Evolutionary conservation across 495 filamentous ascomycete species (phyloP).

Genomic region (Bacidia rubella): DNA sequence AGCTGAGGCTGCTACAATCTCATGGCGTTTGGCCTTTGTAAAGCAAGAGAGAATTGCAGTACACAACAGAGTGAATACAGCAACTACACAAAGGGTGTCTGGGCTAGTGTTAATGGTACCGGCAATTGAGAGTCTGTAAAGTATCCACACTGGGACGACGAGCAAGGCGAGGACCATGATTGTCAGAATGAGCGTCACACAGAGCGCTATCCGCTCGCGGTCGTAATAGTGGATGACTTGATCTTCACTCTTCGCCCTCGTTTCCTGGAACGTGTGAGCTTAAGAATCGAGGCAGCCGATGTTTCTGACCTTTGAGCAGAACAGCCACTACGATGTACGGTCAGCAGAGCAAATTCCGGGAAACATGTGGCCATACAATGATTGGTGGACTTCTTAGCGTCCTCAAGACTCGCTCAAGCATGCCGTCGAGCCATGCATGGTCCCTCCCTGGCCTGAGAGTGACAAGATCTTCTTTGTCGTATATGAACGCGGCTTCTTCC

Average conservation of each 20-base stretch:
- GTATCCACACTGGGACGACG: slow-evolving; percentile 26
- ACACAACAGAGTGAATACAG: slow-evolving; percentile 27
- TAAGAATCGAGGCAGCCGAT: not conserved
- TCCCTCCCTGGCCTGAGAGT: slow-evolving; percentile 27
- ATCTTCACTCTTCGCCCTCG: slow-evolving; percentile 24
- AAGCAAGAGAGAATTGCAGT: slow-evolving; percentile 22
- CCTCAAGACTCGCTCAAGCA: slow-evolving; percentile 22
- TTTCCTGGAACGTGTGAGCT: slow-evolving; percentile 13
- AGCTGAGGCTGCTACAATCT: slow-evolving; percentile 32
- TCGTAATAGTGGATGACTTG: slow-evolving; percentile 25
- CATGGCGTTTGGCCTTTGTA: slow-evolving; percentile 29
- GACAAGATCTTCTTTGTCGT: slow-evolving; percentile 28
- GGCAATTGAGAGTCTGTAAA: slow-evolving; percentile 23
- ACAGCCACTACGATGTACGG: slow-evolving; percentile 2
- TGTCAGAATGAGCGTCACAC: slow-evolving; percentile 27
- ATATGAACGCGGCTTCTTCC: slow-evolving; percentile 23
- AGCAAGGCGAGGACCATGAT: slow-evolving; percentile 25
- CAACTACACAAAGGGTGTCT: slow-evolving; percentile 18
- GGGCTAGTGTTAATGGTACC: slow-evolving; percentile 9
- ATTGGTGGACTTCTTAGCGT: slow-evolving; percentile 17
- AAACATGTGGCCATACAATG: slow-evolving; percentile 5
- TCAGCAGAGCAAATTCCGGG: not conserved
- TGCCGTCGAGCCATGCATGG: slow-evolving; percentile 27
- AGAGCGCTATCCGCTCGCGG: slow-evolving; percentile 20
- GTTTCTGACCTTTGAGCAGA: slow-evolving; percentile 9